phyloP scores from a whole-genome alignment of 2,329 filamentous ascomycete genomes.

The Westerdykella aurantiaca region DNA sequence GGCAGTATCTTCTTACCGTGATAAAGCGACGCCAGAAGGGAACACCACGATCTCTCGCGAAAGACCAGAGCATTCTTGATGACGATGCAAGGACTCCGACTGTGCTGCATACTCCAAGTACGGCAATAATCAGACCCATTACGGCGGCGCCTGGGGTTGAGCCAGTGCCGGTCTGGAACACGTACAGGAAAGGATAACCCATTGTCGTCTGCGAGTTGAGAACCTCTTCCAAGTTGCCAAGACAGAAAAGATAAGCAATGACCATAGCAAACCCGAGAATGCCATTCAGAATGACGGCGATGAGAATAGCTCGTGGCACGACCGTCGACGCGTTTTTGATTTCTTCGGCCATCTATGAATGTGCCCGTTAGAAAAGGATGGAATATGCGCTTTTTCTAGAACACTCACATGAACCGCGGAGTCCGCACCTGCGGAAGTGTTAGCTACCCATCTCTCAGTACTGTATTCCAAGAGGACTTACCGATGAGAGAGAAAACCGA shows the following conservation, averaged over 20 bases:
- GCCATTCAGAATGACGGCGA: conserved; percentile 27
- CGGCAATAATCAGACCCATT: conserved; percentile 34
- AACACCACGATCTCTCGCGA: no score
- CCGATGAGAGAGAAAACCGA: no score
- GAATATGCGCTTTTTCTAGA: background rate
- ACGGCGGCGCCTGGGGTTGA: conserved; percentile 39
- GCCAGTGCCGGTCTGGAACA: conserved; percentile 36
- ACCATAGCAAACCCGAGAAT: conserved; percentile 28
- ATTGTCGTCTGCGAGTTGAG: conserved; percentile 1
- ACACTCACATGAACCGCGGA: conserved; percentile 14
- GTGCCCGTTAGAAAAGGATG: background rate
- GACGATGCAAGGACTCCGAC: conserved; percentile 34
- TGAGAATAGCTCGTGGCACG: conserved; percentile 30
- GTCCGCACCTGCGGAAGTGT: conserved; percentile 21
- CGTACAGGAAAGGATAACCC: conserved; percentile 40
- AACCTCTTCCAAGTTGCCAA: conserved; percentile 20
- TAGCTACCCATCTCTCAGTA: no score
- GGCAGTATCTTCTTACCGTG: no score
- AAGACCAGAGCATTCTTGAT: no score
- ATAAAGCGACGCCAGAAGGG: no score
- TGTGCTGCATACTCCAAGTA: conserved; percentile 31
- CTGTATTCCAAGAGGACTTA: no score
- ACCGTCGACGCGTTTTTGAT: conserved; percentile 10
- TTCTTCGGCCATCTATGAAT: conserved; percentile 11
- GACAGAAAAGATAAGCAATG: conserved; percentile 28